Conservation (phyloP, 768 basidiomycete genomes). For the Leccinum aurantiacum region DNA sequence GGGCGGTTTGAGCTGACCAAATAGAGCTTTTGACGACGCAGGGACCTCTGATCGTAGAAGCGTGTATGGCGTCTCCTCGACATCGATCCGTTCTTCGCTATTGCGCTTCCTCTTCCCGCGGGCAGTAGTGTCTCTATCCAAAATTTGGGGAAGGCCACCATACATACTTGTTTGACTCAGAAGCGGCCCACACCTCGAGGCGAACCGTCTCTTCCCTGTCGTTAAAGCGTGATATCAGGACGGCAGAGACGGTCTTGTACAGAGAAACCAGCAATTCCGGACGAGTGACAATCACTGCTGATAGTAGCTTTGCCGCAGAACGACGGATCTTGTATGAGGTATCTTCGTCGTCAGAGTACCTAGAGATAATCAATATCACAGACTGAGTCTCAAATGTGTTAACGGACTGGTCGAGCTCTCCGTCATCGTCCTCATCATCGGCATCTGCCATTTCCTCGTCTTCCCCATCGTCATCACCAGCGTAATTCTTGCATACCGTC, state of each 20-base stretch:
- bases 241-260: constrained; percentile 83
- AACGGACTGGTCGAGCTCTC: constrained; percentile 73
- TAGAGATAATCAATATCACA: constrained; percentile 29
- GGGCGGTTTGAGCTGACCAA: constrained; percentile 80
- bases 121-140: constrained; percentile 45
- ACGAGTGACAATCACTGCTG: constrained; percentile 78
- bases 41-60: constrained; percentile 78
- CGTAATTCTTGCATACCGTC: constrained; percentile 57
- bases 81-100: constrained; percentile 69
- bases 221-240: constrained; percentile 86
- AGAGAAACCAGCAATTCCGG: constrained; percentile 80
- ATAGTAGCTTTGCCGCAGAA: constrained; percentile 85
- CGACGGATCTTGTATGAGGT: constrained; percentile 88
- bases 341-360: constrained; percentile 97
- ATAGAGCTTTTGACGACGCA: constrained; percentile 70
- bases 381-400: background rate
- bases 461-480: constrained; percentile 63
- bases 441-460: constrained; percentile 59
- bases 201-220: constrained; percentile 96
- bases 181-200: constrained; percentile 90
- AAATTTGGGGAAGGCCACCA: constrained; percentile 58
- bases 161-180: constrained; percentile 84
- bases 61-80: constrained; percentile 69
- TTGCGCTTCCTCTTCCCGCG: constrained; percentile 77
- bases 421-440: constrained; percentile 79